Percentiles rank a stretch among this genome's conserved stretches.
phyloP scores from a whole-genome alignment of 345 rosid genomes.

The Acer saccharum region DNA sequence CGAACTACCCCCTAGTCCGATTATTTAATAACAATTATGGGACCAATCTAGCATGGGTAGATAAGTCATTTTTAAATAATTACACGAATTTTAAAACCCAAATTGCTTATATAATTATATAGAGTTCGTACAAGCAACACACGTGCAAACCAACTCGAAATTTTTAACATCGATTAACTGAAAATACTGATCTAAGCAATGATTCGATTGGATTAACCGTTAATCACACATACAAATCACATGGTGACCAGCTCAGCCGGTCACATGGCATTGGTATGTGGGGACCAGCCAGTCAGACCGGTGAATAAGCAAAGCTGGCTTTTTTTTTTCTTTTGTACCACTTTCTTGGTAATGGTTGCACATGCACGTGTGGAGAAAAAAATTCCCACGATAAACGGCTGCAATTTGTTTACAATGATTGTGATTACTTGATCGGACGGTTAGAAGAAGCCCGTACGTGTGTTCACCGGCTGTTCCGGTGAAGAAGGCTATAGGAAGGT shows the following conservation, averaged over 20 bases:
- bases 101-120: not conserved
- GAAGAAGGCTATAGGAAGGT: slow-evolving; percentile 14
- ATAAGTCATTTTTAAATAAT: not conserved
- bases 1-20: slow-evolving; percentile 5
- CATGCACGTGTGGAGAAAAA: slow-evolving; percentile 45
- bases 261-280: slow-evolving; percentile 47
- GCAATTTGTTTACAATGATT: not conserved
- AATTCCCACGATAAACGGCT: slow-evolving; percentile 23
- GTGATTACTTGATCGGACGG: slow-evolving; percentile 21
- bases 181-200: slow-evolving; percentile 19
- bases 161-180: slow-evolving; percentile 27
- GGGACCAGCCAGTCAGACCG: slow-evolving; percentile 27
- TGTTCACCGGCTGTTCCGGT: slow-evolving; percentile 28
- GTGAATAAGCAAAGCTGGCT: slow-evolving; percentile 14
- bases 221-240: slow-evolving; percentile 33
- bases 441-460: slow-evolving; percentile 13
- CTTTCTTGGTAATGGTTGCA: slow-evolving; percentile 38
- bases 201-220: slow-evolving; percentile 21
- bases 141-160: slow-evolving; percentile 38
- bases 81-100: not conserved
- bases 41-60: not conserved
- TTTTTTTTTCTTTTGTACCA: not conserved
- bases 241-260: slow-evolving; percentile 63
- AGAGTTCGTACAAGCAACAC: slow-evolving; percentile 16
- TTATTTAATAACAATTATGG: not conserved